Evolutionary conservation across 371 early-diverging fungal species (phyloP).

Genomic region (Mortierella sp.): DNA sequence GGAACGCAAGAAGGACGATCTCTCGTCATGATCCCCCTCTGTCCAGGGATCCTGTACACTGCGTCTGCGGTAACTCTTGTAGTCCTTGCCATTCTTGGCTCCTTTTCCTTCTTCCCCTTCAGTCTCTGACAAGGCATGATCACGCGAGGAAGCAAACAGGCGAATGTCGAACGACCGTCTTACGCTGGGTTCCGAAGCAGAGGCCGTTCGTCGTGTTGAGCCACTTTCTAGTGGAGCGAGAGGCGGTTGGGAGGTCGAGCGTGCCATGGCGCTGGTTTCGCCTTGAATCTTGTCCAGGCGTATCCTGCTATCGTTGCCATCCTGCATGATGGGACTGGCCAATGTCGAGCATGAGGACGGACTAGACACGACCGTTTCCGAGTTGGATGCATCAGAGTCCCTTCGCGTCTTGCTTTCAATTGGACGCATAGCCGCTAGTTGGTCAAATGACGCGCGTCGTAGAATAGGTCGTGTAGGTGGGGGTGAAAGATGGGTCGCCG

Average conservation of each 20-base stretch:
- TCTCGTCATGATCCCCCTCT: conserved; percentile 3
- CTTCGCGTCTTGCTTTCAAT: conserved; percentile 22
- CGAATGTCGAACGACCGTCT: conserved; percentile 21
- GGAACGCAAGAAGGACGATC: background rate
- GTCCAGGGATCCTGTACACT: conserved; percentile 33
- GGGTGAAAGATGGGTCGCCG: conserved; percentile 14
- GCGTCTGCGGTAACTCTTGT: conserved; percentile 15
- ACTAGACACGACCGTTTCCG: conserved; percentile 34
- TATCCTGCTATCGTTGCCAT: conserved; percentile 7
- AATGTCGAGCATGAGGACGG: conserved; percentile 41
- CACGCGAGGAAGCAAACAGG: conserved; percentile 4
- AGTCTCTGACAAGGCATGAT: background rate
- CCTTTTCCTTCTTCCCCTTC: conserved; percentile 1
- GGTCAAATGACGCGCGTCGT: conserved; percentile 31
- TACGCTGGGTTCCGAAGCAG: conserved; percentile 12
- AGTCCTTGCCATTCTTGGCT: background rate
- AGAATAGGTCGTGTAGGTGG: conserved; percentile 8
- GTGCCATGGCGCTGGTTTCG: conserved; percentile 3
- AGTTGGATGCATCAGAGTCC: conserved; percentile 42
- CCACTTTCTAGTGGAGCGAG: background rate
- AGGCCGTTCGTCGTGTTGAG: background rate
- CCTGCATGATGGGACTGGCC: conserved; percentile 15
- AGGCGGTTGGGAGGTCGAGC: conserved; percentile 14
- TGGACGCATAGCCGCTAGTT: conserved; percentile 1
- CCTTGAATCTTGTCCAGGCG: background rate